phyloP scores from a whole-genome alignment of 495 filamentous ascomycete genomes.

The Clavariopsis aquatica region DNA sequence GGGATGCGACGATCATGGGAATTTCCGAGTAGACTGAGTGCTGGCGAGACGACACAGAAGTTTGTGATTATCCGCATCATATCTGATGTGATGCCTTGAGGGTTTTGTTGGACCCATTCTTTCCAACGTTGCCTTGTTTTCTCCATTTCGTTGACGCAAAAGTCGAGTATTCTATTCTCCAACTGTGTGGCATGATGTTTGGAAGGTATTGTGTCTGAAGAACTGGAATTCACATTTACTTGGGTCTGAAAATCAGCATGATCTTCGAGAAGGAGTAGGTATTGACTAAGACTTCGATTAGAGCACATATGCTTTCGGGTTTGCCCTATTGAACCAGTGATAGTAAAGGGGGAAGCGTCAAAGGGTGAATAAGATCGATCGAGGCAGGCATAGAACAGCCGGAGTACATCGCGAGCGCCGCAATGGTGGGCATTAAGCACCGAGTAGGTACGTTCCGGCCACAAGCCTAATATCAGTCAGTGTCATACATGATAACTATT shows the following conservation, averaged over 20 bases:
- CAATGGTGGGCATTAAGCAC: conserved; percentile 43
- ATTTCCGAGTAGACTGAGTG: conserved; percentile 21
- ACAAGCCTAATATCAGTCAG: conserved; percentile 43
- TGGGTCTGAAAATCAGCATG: conserved; percentile 14
- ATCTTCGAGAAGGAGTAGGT: conserved; percentile 45
- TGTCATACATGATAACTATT: not conserved
- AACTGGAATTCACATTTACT: not conserved
- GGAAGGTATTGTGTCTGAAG: conserved; percentile 9
- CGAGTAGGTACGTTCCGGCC: conserved; percentile 44
- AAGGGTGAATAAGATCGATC: conserved; percentile 32
- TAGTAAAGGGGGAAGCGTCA: conserved; percentile 9
- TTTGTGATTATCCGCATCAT: conserved; percentile 42
- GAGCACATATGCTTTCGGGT: conserved; percentile 39
- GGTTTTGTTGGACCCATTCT: conserved; percentile 29
- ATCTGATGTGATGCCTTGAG: conserved; percentile 41
- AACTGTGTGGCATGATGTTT: conserved; percentile 9
- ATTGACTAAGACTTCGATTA: conserved; percentile 42
- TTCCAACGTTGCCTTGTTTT: conserved; percentile 36
- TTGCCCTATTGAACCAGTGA: conserved; percentile 48
- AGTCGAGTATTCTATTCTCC: conserved; percentile 39
- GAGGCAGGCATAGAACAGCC: conserved; percentile 47
- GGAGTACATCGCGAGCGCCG: conserved; percentile 44
- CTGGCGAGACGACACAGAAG: conserved; percentile 36
- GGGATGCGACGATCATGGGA: conserved; percentile 34
- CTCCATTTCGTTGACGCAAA: conserved; percentile 36